Evolutionary conservation across 805 yeast species (phyloP), one percentile per base, ranked within the genome.

Genomic region (Myxozyma udenii): DNA sequence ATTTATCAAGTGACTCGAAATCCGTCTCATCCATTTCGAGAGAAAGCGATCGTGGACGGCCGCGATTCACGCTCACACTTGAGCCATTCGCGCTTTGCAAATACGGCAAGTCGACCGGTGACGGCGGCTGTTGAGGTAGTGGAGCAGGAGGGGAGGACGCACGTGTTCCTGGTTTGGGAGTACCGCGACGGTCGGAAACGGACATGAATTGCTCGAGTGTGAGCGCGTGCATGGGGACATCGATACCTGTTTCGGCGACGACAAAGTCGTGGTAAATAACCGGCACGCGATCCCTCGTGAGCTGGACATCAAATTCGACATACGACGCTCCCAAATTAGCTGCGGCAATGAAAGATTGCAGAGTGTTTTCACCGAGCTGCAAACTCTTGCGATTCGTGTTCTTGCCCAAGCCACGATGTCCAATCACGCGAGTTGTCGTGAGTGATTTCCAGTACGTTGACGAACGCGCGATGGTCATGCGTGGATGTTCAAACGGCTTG

Each of bases 321-420:
- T 91, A 91, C 2, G 95, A 84, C 1, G 98, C 98, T 37, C 98
- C 98, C 59, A 91, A 73, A 1, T 95, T 88, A 0, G 97, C 95
- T 0, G 98, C 98, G 11, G 96, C 95, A 65, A 91, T 85, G 63
- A 91, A 91, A 0, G 95, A 86, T 63, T 91, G 96, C 19, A 91
- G 85, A 0, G 98, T 91, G 67, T 91, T 91, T 64, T 91, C 98
- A 38, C 98, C 98, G 54, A 91, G 75, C 68, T 91, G 98, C 63
- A 91, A 75, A 2, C 95, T 85, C 56, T 80, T 83, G 42, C 83
- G 77, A 39, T 78, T 77, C 51, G 81, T 76, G 69, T 91, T 91
- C 72, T 89, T 90, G 60, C 98, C 98, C 58, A 88, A 74, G 3
- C 98, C 98, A 64, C 98, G 79, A 68, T 91, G 98, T 1, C 98